Evolutionary conservation across 2,329 filamentous ascomycete species (phyloP).

Genomic region (Colletotrichum gloeosporioides): DNA sequence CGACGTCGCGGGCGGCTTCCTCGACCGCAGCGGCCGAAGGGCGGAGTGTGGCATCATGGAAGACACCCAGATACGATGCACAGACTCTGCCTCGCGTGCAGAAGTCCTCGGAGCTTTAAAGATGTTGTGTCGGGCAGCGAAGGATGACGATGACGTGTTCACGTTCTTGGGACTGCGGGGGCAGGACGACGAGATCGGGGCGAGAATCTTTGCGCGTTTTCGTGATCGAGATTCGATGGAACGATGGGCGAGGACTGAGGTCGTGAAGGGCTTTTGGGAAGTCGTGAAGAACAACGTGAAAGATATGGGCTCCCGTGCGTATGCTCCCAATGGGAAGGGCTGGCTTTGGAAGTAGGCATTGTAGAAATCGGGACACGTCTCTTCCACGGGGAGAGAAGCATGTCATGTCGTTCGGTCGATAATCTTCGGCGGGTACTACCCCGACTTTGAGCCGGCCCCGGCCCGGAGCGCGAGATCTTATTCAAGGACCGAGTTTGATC

Average conservation of each 20-base stretch:
- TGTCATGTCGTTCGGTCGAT: background rate
- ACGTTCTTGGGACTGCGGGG: constrained; percentile 26
- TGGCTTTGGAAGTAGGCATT: constrained; percentile 29
- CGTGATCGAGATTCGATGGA: constrained; percentile 26
- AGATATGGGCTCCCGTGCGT: constrained; percentile 24
- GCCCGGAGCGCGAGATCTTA: background rate
- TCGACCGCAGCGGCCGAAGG: constrained; percentile 23
- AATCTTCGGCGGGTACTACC: rapidly evolving
- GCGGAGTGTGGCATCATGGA: constrained; percentile 29
- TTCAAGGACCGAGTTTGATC: background rate
- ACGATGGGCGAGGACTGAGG: constrained; percentile 11
- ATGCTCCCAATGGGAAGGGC: constrained; percentile 27
- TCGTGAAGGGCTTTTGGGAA: constrained; percentile 26
- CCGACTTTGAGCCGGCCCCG: background rate
- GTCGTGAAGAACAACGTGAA: constrained; percentile 22
- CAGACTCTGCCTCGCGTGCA: constrained; percentile 4
- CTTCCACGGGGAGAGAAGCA: background rate
- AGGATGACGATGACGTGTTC: constrained; percentile 23
- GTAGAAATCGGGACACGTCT: rapidly evolving
- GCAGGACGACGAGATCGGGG: constrained; percentile 25
- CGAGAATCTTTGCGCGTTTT: constrained; percentile 27
- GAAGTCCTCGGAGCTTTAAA: constrained; percentile 21
- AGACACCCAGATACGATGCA: constrained; percentile 24
- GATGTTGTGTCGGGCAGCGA: constrained; percentile 23
- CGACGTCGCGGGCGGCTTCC: constrained; percentile 25